These are phyloP conservation scores for Maudiozyma serrabonitensis DNA, from an alignment of 805 yeast species.

Conservation along the genomic window DNA sequence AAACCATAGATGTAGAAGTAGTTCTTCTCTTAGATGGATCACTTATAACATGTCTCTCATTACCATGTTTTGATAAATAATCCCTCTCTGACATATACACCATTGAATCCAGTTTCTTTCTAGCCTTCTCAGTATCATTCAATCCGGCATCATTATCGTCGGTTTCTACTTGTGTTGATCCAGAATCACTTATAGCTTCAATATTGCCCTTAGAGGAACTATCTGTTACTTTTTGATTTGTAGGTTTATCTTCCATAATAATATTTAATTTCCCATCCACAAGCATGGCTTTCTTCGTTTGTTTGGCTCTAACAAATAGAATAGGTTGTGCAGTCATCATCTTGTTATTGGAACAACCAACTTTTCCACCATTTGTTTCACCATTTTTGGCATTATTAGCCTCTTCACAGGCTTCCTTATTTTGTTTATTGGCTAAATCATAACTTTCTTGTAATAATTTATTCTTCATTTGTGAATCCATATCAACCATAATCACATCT, in stretches of 20 bases:
- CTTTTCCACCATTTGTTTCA: neutral
- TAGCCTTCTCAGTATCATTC: neutral
- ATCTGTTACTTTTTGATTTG: neutral
- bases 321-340: slow-evolving; percentile 25
- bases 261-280: slow-evolving; percentile 24
- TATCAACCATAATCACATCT: slow-evolving; percentile 26
- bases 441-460: slow-evolving; percentile 2
- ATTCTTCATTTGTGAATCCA: slow-evolving; percentile 17
- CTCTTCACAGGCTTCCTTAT: neutral
- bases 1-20: no score
- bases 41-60: neutral
- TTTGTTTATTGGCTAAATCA: slow-evolving; percentile 2
- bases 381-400: neutral
- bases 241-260: slow-evolving; percentile 12
- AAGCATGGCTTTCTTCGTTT: slow-evolving; percentile 21
- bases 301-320: slow-evolving; percentile 19
- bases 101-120: neutral
- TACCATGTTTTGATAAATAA: slow-evolving; percentile 13
- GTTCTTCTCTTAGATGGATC: neutral
- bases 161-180: neutral
- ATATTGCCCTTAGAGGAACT: neutral
- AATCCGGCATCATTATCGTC: neutral
- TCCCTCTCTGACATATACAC: slow-evolving; percentile 22
- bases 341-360: slow-evolving; percentile 7
- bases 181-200: no score